Conservation (phyloP, 371 early-diverging fungal species). For the Mortierella polycephala region DNA sequence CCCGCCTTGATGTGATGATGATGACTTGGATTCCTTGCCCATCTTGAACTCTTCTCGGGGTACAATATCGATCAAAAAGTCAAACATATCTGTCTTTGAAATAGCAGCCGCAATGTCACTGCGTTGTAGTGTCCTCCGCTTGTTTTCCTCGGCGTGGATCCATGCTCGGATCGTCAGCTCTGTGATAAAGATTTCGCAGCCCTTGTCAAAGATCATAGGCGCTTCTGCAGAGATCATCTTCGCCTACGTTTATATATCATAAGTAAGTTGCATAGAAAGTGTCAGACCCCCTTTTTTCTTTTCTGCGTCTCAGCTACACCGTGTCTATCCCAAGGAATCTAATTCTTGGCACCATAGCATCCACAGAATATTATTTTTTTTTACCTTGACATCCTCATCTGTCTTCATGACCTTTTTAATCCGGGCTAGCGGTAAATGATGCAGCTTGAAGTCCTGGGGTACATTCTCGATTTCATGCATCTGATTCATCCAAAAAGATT, state of each 20-base stretch:
- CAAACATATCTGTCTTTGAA: conserved; percentile 97
- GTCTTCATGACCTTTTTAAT: conserved; percentile 99
- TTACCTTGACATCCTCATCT: conserved; percentile 96
- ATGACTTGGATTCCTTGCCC: conserved; percentile 26
- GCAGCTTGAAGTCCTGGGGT: conserved; percentile 88
- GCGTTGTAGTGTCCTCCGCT: conserved; percentile 96
- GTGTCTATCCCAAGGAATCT: background rate
- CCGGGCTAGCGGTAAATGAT: conserved; percentile 96
- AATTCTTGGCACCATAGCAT: background rate
- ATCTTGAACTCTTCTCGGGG: conserved; percentile 83
- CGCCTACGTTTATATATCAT: conserved; percentile 10
- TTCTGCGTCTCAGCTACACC: conserved; percentile 15
- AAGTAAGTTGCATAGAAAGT: conserved; percentile 3
- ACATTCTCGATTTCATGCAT: conserved; percentile 64
- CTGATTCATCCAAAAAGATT: conserved; percentile 66
- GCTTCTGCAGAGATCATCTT: conserved; percentile 66
- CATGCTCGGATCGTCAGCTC: conserved; percentile 97
- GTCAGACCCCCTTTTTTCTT: background rate
- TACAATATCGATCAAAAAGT: conserved; percentile 99
- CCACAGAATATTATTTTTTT: background rate
- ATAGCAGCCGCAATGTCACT: conserved; percentile 97
- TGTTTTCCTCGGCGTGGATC: conserved; percentile 99
- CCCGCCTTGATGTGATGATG: conserved; percentile 5
- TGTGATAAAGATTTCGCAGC: conserved; percentile 97
- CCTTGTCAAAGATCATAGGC: conserved; percentile 97